Evolutionary conservation across 2,329 filamentous ascomycete species (phyloP).

Genomic region (Chaetomiaceae sp.): DNA sequence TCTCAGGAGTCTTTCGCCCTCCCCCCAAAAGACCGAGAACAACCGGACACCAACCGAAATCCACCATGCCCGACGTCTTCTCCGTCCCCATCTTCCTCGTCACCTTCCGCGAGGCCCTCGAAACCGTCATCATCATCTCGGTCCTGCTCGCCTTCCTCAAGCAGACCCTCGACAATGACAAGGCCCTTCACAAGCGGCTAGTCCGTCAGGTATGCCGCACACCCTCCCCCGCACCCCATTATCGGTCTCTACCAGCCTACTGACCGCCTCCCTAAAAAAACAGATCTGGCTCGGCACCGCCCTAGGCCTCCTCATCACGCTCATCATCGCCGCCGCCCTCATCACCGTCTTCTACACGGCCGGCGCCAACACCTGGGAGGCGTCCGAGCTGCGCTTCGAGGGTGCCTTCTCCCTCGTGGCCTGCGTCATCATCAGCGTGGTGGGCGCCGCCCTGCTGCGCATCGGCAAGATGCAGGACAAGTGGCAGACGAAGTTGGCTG

Average conservation of each 20-base stretch:
- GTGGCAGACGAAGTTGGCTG: slow-evolving; percentile 48
- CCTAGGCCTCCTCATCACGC: slow-evolving; percentile 55
- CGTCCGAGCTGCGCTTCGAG: slow-evolving; percentile 74
- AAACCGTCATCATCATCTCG: slow-evolving; percentile 80
- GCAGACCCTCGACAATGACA: slow-evolving; percentile 64
- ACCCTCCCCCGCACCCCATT: too few relatives aligned
- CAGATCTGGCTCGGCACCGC: slow-evolving; percentile 57
- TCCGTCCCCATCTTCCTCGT: slow-evolving; percentile 84
- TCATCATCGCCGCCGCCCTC: slow-evolving; percentile 59
- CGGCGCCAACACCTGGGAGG: slow-evolving; percentile 62
- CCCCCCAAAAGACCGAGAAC: background rate
- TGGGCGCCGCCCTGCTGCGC: slow-evolving; percentile 75
- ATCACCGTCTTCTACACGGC: slow-evolving; percentile 68
- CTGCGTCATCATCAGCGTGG: slow-evolving; percentile 72
- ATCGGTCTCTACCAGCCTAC: too few relatives aligned
- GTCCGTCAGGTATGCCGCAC: slow-evolving; percentile 52
- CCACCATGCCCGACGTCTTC: slow-evolving; percentile 63
- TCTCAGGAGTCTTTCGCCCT: too few relatives aligned
- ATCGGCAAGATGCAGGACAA: slow-evolving; percentile 81
- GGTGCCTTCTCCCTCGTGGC: slow-evolving; percentile 73
- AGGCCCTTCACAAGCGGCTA: slow-evolving; percentile 60
- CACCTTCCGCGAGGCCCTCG: slow-evolving; percentile 78
- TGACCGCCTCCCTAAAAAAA: background rate
- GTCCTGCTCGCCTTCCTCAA: slow-evolving; percentile 84
- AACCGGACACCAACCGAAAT: background rate